Percentiles rank a stretch among this genome's conserved stretches.
Evolutionary conservation across 2,329 filamentous ascomycete species (phyloP).

Genomic region (Colletotrichum chlorophyti): DNA sequence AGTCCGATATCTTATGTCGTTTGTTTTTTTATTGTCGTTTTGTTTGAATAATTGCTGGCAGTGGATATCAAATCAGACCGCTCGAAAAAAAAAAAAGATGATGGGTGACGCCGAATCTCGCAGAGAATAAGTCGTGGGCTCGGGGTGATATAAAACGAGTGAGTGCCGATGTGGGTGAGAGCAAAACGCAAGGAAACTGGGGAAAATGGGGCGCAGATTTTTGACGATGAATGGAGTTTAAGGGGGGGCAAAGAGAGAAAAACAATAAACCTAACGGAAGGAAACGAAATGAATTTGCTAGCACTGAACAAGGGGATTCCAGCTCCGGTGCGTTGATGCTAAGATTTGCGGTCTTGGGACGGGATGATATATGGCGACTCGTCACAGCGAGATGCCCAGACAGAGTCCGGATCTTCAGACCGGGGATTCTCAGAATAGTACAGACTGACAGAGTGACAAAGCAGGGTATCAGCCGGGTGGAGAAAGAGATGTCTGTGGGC

Average conservation of each 20-base stretch:
- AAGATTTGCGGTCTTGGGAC: slow-evolving; percentile 20
- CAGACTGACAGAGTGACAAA: slow-evolving; percentile 9
- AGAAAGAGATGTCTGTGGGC: slow-evolving; percentile 8
- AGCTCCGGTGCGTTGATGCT: slow-evolving; percentile 14
- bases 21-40: background rate
- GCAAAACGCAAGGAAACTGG: background rate
- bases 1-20: too few species aligned
- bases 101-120: slow-evolving; percentile 21
- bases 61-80: slow-evolving; percentile 8
- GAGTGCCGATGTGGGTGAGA: background rate
- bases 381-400: background rate
- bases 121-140: slow-evolving; percentile 23
- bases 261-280: background rate
- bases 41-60: background rate
- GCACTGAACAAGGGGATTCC: slow-evolving; percentile 26
- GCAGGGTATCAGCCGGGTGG: slow-evolving; percentile 27
- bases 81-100: background rate
- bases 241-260: background rate
- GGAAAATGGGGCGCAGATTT: background rate
- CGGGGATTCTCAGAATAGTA: slow-evolving; percentile 27
- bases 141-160: background rate
- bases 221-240: slow-evolving; percentile 6
- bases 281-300: background rate
- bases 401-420: slow-evolving; percentile 17
- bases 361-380: slow-evolving; percentile 23